These are phyloP conservation scores for Nitzschia palea DNA, from an alignment of 108 stramenopile genomes.

Conservation along the genomic window DNA sequence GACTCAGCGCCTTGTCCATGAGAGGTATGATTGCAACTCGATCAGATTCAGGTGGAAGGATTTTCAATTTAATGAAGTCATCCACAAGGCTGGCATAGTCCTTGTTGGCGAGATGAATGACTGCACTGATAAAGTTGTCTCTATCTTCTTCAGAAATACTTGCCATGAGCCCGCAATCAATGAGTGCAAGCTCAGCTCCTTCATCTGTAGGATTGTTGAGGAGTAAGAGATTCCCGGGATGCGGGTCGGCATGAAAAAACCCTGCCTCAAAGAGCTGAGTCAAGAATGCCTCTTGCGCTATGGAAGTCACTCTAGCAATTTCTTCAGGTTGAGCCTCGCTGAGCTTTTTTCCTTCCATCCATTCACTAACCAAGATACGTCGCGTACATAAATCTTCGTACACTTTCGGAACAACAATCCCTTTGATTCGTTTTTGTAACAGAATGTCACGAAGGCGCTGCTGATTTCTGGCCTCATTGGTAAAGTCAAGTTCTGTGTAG, in stretches of 20 bases:
- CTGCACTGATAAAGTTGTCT: slow-evolving; percentile 82
- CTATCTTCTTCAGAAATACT: slow-evolving; percentile 64
- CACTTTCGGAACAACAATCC: slow-evolving; percentile 78
- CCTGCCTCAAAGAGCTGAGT: slow-evolving; percentile 78
- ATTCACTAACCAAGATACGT: slow-evolving; percentile 81
- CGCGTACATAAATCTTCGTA: slow-evolving; percentile 77
- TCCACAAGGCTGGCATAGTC: slow-evolving; percentile 87
- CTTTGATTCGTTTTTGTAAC: slow-evolving; percentile 62
- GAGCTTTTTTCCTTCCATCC: slow-evolving; percentile 87
- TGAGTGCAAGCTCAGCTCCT: slow-evolving; percentile 71
- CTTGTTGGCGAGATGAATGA: slow-evolving; percentile 90
- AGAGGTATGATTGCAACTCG: slow-evolving; percentile 79
- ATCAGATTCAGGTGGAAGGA: slow-evolving; percentile 79
- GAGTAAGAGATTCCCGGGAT: slow-evolving; percentile 68
- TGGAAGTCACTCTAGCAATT: slow-evolving; percentile 65
- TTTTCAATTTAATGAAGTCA: slow-evolving; percentile 83
- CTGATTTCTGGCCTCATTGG: slow-evolving; percentile 83
- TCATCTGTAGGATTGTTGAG: slow-evolving; percentile 65
- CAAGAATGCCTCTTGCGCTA: slow-evolving; percentile 88
- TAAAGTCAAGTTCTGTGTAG: slow-evolving; percentile 83
- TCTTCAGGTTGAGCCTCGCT: slow-evolving; percentile 55
- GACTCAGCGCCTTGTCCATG: slow-evolving; percentile 91
- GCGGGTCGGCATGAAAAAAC: slow-evolving; percentile 36
- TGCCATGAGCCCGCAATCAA: slow-evolving; percentile 92
- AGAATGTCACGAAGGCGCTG: slow-evolving; percentile 53